These are phyloP conservation scores for Colletotrichum scovillei DNA, from an alignment of 2,329 filamentous ascomycete genomes.

Conservation along the genomic window DNA sequence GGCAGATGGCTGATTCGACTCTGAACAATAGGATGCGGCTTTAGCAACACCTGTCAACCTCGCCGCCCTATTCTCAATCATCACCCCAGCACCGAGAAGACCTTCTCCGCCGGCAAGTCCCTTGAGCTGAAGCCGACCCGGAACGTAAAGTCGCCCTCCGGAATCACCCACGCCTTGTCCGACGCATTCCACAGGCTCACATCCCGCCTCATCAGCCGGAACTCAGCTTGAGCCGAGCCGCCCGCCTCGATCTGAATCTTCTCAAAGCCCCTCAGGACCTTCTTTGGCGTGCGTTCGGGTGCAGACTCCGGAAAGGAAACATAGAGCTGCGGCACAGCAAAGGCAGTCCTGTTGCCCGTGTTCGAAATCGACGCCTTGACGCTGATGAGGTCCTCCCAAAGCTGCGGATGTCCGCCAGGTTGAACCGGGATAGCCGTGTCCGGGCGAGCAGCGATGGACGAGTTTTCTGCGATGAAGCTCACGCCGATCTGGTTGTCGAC, in stretches of 20 bases:
- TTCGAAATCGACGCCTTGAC: background rate
- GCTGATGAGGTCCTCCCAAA: background rate
- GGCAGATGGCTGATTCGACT: too few relatives aligned
- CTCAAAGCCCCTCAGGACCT: background rate
- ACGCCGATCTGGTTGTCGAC: background rate
- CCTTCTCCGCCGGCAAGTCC: background rate
- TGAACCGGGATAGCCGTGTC: background rate
- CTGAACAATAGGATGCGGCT: too few relatives aligned
- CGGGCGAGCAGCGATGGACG: background rate
- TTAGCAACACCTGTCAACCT: background rate
- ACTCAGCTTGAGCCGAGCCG: background rate
- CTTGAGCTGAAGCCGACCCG: background rate
- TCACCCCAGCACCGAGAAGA: background rate
- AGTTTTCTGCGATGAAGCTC: background rate
- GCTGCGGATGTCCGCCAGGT: background rate
- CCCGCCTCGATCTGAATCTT: background rate
- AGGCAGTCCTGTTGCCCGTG: background rate
- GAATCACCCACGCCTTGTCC: background rate
- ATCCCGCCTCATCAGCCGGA: background rate
- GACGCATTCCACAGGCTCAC: background rate
- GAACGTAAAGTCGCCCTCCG: background rate
- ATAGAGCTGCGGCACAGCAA: background rate
- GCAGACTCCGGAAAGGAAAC: background rate
- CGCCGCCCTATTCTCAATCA: background rate
- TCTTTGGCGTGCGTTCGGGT: background rate